phyloP scores from a whole-genome alignment of 768 basidiomycete genomes.

The Mycena maculata region DNA sequence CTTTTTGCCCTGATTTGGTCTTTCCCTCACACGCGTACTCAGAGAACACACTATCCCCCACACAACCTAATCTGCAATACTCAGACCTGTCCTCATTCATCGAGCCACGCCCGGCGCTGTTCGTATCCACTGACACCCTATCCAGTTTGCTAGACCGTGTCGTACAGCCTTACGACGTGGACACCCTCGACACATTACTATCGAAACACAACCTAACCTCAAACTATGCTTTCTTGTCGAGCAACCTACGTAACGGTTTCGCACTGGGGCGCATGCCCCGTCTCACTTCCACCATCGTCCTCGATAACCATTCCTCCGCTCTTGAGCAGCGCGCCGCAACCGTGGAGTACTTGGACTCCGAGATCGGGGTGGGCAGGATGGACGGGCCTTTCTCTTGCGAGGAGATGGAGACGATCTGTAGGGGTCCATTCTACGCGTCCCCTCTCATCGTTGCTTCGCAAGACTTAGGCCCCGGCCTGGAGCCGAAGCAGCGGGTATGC shows the following conservation, averaged over 20 bases:
- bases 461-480: no score
- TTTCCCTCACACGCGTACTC: not conserved
- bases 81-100: not conserved
- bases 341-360: slow-evolving; percentile 5
- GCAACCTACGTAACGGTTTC: not conserved
- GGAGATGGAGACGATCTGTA: no score
- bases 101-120: not conserved
- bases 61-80: not conserved
- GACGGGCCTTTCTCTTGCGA: not conserved
- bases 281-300: not conserved
- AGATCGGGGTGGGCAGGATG: not conserved
- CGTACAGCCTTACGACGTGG: not conserved
- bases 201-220: not conserved
- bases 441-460: no score
- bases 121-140: not conserved
- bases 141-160: not conserved
- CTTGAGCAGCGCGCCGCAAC: not conserved
- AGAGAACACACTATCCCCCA: no score
- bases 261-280: not conserved
- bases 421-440: no score
- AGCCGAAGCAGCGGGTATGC: no score
- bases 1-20: not conserved
- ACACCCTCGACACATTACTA: not conserved
- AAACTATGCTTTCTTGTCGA: not conserved
- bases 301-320: not conserved